These are phyloP conservation scores for Dunaliella sp. DNA, from an alignment of 139 green algal genomes.

Conservation along the genomic window DNA sequence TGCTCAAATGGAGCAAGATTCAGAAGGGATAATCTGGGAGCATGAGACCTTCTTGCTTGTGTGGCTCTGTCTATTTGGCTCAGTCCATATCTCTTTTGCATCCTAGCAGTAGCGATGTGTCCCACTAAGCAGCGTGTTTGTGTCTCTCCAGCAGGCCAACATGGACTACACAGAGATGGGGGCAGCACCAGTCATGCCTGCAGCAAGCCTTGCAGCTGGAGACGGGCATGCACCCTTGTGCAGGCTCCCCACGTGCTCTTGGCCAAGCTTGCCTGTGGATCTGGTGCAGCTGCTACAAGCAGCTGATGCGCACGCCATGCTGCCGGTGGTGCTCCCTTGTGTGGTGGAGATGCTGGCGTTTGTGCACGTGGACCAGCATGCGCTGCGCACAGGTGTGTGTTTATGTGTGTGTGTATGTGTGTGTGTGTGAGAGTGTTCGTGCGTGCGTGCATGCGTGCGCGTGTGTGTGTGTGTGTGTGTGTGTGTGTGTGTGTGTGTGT, in stretches of 20 bases:
- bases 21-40: too few relatives aligned
- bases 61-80: too few relatives aligned
- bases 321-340: constrained; percentile 45
- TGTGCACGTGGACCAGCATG: constrained; percentile 4
- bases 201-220: not conserved
- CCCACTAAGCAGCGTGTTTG: too few relatives aligned
- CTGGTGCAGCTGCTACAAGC: constrained; percentile 29
- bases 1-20: too few relatives aligned
- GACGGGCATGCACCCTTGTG: too few relatives aligned
- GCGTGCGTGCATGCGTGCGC: not conserved
- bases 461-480: not conserved
- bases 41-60: too few relatives aligned
- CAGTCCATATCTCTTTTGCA: too few relatives aligned
- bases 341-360: constrained; percentile 37
- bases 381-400: not conserved
- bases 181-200: not conserved
- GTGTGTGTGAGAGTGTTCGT: not conserved
- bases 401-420: constrained; percentile 7
- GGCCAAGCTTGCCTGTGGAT: constrained; percentile 33
- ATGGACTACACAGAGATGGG: not conserved
- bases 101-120: too few relatives aligned
- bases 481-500: too few relatives aligned
- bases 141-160: not conserved
- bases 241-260: constrained; percentile 4
- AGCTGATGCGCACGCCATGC: constrained; percentile 15